Percentiles rank a stretch among this genome's conserved stretches.
Evolutionary conservation across 2,329 filamentous ascomycete genomes (phyloP).

Genomic region (Rhynchosporium secalis): DNA sequence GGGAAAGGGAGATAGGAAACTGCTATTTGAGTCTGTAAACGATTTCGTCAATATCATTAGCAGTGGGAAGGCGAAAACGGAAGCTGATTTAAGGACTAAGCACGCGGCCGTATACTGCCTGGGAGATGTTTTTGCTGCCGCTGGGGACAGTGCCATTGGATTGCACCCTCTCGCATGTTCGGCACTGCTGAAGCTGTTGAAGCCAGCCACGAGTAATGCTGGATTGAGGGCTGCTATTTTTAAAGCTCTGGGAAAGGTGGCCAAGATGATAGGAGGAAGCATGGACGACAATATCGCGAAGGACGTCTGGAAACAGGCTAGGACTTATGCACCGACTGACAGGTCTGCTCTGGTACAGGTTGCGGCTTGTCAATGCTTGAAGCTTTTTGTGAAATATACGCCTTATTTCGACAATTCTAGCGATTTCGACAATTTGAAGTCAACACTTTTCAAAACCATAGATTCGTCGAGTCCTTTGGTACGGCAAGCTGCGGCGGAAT

Average conservation of each 20-base stretch:
- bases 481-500: conserved; percentile 82
- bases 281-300: conserved; percentile 83
- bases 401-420: conserved; percentile 81
- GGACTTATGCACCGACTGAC: conserved; percentile 73
- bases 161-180: conserved; percentile 74
- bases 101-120: conserved; percentile 87
- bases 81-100: conserved; percentile 75
- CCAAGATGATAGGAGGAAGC: conserved; percentile 71
- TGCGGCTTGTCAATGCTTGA: conserved; percentile 76
- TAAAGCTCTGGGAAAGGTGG: conserved; percentile 71
- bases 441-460: conserved; percentile 79
- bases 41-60: conserved; percentile 75
- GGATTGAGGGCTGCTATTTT: conserved; percentile 81
- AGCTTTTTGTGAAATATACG: conserved; percentile 69
- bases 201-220: conserved; percentile 75
- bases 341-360: conserved; percentile 81
- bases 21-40: conserved; percentile 92
- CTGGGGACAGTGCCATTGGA: conserved; percentile 88
- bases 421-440: conserved; percentile 88
- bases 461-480: conserved; percentile 76
- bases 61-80: conserved; percentile 69
- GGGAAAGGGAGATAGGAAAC: conserved; percentile 80
- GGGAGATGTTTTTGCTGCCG: conserved; percentile 86
- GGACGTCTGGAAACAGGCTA: conserved; percentile 90
- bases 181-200: conserved; percentile 75